Conservation (phyloP, 257 asterid genomes). For the Scutellaria baicalensis region DNA sequence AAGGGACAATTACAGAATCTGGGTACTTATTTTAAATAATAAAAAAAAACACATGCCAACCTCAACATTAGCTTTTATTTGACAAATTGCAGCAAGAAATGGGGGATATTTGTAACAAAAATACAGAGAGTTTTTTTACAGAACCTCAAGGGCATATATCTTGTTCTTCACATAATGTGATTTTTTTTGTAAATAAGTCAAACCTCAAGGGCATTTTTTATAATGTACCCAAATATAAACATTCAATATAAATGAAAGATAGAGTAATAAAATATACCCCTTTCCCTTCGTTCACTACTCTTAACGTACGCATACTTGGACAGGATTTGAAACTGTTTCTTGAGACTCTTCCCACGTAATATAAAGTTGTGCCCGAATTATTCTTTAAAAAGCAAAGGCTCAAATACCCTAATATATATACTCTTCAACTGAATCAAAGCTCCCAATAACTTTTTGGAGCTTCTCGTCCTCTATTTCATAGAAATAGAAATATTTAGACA, state of each 20-base stretch:
- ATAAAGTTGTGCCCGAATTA: conserved; percentile 91
- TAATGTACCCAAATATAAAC: neutral
- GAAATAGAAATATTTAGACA: conserved; percentile 14
- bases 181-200: no score
- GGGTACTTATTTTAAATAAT: no score
- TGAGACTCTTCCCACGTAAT: conserved; percentile 88
- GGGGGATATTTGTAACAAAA: no score
- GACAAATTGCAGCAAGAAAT: no score
- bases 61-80: no score
- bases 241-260: neutral
- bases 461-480: conserved; percentile 85
- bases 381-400: conserved; percentile 97
- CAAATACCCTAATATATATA: conserved; percentile 88
- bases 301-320: conserved; percentile 71
- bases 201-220: no score
- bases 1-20: neutral
- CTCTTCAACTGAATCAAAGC: conserved; percentile 89
- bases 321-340: conserved; percentile 57
- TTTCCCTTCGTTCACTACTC: conserved; percentile 81
- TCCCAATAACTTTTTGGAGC: conserved; percentile 88
- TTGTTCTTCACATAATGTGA: no score
- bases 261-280: conserved; percentile 50
- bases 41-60: no score
- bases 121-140: no score
- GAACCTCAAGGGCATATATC: no score